Evolutionary conservation across 257 asterid species (phyloP).

Genomic region (Echium plantagineum): DNA sequence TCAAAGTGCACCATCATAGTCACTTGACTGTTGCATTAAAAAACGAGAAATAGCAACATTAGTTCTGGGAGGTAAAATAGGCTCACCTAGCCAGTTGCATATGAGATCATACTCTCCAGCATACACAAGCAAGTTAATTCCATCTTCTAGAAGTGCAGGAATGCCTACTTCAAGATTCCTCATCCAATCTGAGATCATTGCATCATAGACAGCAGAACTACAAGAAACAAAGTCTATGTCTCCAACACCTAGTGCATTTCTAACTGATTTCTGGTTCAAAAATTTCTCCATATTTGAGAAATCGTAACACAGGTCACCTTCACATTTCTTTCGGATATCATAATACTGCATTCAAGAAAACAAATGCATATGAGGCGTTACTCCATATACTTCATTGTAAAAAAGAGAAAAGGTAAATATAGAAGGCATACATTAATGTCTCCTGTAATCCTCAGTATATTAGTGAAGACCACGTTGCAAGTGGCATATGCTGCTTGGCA

Average conservation of each 20-base stretch:
- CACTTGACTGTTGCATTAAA: background rate
- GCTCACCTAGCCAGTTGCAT: conserved; percentile 55
- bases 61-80: background rate
- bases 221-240: conserved; percentile 53
- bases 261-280: conserved; percentile 34
- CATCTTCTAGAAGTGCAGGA: conserved; percentile 50
- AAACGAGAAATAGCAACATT: background rate
- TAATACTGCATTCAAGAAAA: conserved; percentile 28
- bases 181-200: conserved; percentile 53
- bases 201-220: conserved; percentile 40
- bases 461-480: conserved; percentile 39
- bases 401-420: background rate
- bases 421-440: conserved; percentile 32
- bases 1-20: background rate
- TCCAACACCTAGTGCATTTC: conserved; percentile 48
- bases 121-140: conserved; percentile 39
- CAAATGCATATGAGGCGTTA: background rate
- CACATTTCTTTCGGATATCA: conserved; percentile 45
- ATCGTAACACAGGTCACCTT: conserved; percentile 44
- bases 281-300: conserved; percentile 44
- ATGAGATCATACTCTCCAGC: conserved; percentile 64
- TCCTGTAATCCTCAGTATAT: conserved; percentile 24
- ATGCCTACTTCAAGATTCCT: conserved; percentile 50
- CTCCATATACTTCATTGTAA: background rate
- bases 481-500: conserved; percentile 33